Base-by-base conservation (phyloP, 345 rosid species). In the Ailanthus altissimus region DNA sequence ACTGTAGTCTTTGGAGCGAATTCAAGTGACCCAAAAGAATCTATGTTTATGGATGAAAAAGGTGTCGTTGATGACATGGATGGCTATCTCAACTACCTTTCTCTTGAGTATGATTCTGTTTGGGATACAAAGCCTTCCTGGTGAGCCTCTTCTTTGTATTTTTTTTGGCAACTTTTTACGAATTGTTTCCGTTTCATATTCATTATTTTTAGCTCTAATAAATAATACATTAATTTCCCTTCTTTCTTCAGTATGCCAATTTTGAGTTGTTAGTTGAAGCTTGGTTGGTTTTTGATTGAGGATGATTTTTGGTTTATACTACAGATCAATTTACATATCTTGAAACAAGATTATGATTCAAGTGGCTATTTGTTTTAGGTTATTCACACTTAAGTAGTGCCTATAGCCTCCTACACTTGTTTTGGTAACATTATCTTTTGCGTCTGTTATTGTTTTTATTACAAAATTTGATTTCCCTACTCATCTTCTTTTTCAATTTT, bases 51-150 rank as follows among this genome's bases (percentile, higher is more conserved):
- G 61, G 93, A 91, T 78, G 91, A 95, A 75, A 80, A 89, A 67
- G 93, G 97, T 58, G 86, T 67, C 45, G 75, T 91, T 43, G 92
- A 90, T 42, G 96, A 95, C 77, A 89, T 95, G 97, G 97, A 95
- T 84, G 94, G 94, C 67, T 92, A 89, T 85, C 88, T 93, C 73
- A 93, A 92, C 77, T 20, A 89, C 71, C 92, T 95, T 16, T 93
- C 99, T 50, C 98, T 94, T 25, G 99, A 93, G 72, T 95, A 95
- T 81, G 99, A 95, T 73, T 90, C 97, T 32, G 97, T 95, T n/a
- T 93, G 99, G 99, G 99, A 95, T 86, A 95, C 98, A 36, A 92
- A 92, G 78, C 97, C 99, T 8, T 90, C 91, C 61, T 95, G 99
- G 97, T 94, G 76, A 61, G 81, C 57, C 57, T 60, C 16, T 62